Evolutionary conservation across 192 early-diverging fungal genomes (phyloP).

Genomic region (Cetraspora pellucida): DNA sequence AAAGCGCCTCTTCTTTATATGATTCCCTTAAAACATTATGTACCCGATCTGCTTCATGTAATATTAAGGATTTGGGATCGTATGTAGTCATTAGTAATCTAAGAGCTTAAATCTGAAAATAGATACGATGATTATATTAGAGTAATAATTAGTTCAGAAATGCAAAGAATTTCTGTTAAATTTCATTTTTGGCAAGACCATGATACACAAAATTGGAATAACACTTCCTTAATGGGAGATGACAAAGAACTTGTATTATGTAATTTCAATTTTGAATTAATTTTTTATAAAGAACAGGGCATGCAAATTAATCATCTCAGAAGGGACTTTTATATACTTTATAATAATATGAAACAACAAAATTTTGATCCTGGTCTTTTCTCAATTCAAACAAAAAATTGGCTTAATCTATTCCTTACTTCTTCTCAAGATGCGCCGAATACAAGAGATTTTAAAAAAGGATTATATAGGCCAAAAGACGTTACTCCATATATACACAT

Average conservation of each 20-base stretch:
- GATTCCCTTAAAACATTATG: neutral
- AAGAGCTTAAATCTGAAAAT: neutral
- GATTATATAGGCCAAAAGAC: neutral
- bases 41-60: neutral
- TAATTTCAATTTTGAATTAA: neutral
- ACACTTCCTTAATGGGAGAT: neutral
- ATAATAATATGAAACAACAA: neutral
- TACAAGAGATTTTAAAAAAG: constrained; percentile 1
- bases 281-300: neutral
- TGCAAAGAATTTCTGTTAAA: neutral
- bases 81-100: neutral
- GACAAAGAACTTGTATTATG: neutral
- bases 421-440: neutral
- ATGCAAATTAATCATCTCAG: neutral
- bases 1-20: neutral
- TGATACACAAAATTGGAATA: neutral
- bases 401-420: neutral
- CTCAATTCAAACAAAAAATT: neutral
- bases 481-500: neutral
- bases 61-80: neutral
- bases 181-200: neutral
- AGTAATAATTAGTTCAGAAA: neutral
- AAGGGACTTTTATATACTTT: neutral
- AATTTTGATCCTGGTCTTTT: neutral
- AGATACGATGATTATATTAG: neutral